phyloP scores from a whole-genome alignment of 2,329 filamentous ascomycete genomes.

The Pseudohalonectria lignicola region DNA sequence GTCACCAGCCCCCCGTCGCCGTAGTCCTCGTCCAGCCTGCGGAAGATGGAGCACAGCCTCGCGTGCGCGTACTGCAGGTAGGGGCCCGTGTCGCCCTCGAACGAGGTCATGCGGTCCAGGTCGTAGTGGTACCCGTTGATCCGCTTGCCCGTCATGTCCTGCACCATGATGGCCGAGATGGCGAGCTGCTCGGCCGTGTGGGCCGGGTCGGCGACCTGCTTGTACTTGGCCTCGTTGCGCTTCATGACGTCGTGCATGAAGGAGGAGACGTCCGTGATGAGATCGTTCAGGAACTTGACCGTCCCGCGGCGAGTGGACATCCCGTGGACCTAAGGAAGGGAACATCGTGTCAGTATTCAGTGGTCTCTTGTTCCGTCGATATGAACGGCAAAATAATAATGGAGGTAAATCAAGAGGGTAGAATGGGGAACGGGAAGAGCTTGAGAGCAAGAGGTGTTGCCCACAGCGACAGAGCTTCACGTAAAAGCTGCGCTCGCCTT shows the following conservation, averaged over 20 bases:
- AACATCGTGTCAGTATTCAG: too few species aligned
- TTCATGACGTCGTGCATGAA: constrained; percentile 65
- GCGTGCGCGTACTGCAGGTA: constrained; percentile 64
- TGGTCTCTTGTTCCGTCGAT: too few species aligned
- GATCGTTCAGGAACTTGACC: constrained; percentile 44
- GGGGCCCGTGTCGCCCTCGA: constrained; percentile 63
- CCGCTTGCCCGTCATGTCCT: constrained; percentile 59
- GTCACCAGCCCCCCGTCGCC: neutral
- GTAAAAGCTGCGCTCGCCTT: too few species aligned
- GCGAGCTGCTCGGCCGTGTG: constrained; percentile 55
- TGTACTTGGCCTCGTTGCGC: constrained; percentile 54
- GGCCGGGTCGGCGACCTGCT: constrained; percentile 51
- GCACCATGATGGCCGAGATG: constrained; percentile 61
- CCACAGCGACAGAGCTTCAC: too few species aligned
- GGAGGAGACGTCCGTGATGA: constrained; percentile 45
- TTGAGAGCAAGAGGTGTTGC: too few species aligned
- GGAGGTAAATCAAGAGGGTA: too few species aligned
- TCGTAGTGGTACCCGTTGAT: constrained; percentile 49
- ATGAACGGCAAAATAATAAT: too few species aligned
- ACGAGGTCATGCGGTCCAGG: constrained; percentile 61
- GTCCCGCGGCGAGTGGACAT: constrained; percentile 31
- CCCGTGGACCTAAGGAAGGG: too few species aligned
- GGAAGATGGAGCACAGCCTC: constrained; percentile 37
- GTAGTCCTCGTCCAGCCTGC: neutral
- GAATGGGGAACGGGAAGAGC: too few species aligned